phyloP scores from a whole-genome alignment of 352 stramenopile species.

The Phytophthora vignae region DNA sequence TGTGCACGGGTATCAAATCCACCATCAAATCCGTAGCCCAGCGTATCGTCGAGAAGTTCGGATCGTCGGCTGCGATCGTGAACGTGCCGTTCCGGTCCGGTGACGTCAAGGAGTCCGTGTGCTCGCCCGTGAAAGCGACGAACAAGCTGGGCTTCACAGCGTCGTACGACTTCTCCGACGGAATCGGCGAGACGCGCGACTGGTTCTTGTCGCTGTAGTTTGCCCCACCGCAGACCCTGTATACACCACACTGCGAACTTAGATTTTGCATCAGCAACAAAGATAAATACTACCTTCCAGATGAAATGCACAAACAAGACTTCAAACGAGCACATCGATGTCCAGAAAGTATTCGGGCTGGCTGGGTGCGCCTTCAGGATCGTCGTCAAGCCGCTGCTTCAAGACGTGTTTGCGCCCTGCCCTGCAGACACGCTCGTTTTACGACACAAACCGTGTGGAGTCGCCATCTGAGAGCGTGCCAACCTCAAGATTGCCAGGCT shows the following conservation, averaged over 20 bases:
- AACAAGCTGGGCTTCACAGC: constrained; percentile 81
- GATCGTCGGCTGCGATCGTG: constrained; percentile 69
- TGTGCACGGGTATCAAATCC: constrained; percentile 84
- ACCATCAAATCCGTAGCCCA: constrained; percentile 70
- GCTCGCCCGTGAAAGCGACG: constrained; percentile 66
- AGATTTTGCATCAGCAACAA: constrained; percentile 33
- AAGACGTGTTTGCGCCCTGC: neutral
- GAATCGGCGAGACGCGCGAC: constrained; percentile 78
- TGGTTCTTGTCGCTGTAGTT: constrained; percentile 69
- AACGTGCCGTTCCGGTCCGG: constrained; percentile 75
- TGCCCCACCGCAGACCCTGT: constrained; percentile 20
- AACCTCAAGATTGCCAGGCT: constrained; percentile 5
- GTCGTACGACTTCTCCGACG: constrained; percentile 67
- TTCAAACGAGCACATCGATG: neutral
- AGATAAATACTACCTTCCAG: constrained; percentile 19
- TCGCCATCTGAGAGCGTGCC: neutral
- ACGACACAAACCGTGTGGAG: neutral
- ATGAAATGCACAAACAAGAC: constrained; percentile 18
- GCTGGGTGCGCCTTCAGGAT: neutral
- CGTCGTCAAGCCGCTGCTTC: neutral
- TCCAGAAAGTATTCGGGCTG: constrained; percentile 2
- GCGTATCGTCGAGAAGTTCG: constrained; percentile 75
- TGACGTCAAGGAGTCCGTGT: constrained; percentile 87
- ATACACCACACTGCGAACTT: constrained; percentile 19
- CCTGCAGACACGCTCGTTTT: neutral